Base-by-base conservation (phyloP, 257 asterid genomes). In the Solanum piurae region DNA sequence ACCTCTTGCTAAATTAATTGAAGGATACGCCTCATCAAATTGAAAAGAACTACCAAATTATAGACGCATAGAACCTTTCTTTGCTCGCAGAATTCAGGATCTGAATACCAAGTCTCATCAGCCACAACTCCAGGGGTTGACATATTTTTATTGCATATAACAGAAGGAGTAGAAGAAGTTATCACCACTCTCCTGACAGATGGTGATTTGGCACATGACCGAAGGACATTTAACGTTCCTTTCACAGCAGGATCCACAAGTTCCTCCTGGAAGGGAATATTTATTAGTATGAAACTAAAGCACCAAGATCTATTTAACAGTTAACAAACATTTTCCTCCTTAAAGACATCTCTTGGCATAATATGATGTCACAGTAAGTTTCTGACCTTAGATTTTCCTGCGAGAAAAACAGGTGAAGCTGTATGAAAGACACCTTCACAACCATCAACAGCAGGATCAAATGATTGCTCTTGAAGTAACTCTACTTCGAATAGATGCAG, bases 21-120 rank as follows among this genome's bases (percentile, higher is more conserved):
- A 42, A 42, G 49, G 49, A 42, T 42, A 42, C 5, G 13, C 49
- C 49, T 3, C 49, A 42, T 42, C 49, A 42, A 42, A 42, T 42
- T 42, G 13, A 42, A 42, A 42, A 42, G 14, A 42, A 86, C 72
- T 10, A n/a, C 36, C n/a, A 23, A 44, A 12, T 20, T 31, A 25
- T 46, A 58, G 36, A n/a, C 55, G 34, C 44, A 40, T n/a, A 5
- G 31, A 38, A 95, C 98, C 94, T 94, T 89, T 1, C 83, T 90
- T 86, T 93, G 92, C 89, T 91, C 83, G 64, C 96, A 95, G 77
- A 90, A 87, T n/a, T 20, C 42, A n/a, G 94, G 92, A 71, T 94
- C 98, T 0, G 98, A 93, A 66, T 88, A 90, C 95, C 95, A 95
- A 52, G 94, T 93, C 83, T 95, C 98, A 46, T 93, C 98, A 6